A percentile compares a stretch with the other conserved stretches of the same genome.
phyloP scores from a whole-genome alignment of 164 flowering plant genomes.

The Magnolia changhungtana region DNA sequence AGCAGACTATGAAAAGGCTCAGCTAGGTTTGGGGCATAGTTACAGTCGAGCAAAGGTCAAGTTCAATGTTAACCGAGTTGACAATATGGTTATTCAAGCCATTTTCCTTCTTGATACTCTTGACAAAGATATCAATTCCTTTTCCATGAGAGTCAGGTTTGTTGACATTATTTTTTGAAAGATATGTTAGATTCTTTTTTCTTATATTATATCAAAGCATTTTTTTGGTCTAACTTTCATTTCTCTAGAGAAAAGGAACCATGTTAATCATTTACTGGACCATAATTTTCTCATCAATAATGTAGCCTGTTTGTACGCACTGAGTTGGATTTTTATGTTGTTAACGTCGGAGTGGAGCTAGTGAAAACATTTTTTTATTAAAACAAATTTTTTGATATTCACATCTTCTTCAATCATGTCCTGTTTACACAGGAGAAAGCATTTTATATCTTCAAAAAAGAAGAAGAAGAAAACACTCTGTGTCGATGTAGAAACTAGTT shows the following conservation, averaged over 20 bases:
- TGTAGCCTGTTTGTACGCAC: not conserved
- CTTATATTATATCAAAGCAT: not conserved
- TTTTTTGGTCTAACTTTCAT: not conserved
- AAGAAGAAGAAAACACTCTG: too few species aligned
- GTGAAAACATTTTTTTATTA: too few species aligned
- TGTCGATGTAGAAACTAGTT: too few species aligned
- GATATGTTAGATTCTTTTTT: not conserved
- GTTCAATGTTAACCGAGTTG: slow-evolving; percentile 95
- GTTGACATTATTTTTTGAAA: slow-evolving; percentile 7
- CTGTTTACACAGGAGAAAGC: too few species aligned
- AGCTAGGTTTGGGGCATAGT: slow-evolving; percentile 93
- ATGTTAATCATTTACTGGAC: not conserved
- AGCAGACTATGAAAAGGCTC: slow-evolving; percentile 89
- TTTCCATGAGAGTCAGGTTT: slow-evolving; percentile 98
- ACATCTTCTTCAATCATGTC: too few species aligned
- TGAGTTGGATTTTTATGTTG: not conserved
- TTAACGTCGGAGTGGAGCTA: too few species aligned
- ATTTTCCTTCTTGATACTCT: slow-evolving; percentile 94
- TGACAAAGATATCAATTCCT: slow-evolving; percentile 91
- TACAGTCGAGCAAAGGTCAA: slow-evolving; percentile 98
- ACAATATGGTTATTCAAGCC: slow-evolving; percentile 98
- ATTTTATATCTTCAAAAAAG: too few species aligned
- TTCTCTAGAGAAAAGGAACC: too few species aligned
- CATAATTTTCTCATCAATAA: not conserved
- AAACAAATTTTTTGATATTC: too few species aligned